Evolutionary conservation across 768 basidiomycete genomes (phyloP), one percentile per base, ranked within the genome.

Genomic region (Pleurotus eryngii): DNA sequence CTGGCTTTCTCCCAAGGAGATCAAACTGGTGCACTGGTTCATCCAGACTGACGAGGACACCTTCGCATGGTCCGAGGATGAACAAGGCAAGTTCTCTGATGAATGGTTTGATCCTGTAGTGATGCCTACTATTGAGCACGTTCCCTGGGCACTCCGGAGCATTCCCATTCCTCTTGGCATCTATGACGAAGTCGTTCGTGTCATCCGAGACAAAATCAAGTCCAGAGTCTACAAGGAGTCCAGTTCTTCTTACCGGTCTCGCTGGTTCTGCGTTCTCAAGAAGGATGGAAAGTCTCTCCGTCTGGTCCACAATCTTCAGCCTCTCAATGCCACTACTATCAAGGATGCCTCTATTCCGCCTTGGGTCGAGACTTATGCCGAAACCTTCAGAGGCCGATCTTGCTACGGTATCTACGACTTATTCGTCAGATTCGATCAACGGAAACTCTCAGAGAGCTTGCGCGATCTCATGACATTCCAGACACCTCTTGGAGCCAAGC

Each of bases 401-500:
- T 72, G 72, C 59, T 60, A 65, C 14, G 68, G 61, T 1, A 70
- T 70, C 39, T 56, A 74, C 11, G 73, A 75, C 40, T 57, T 76
- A 3, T 74, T 65, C 51, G 67, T 72, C 0, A 73, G 73, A 26
- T 77, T 72, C 57, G 72, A 79, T 48, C 68, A 73, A 24, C 58
- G 69, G 12, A 17, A 42, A 4, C 39, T 42, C 17, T 12, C 12
- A 8, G 61, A 62, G n/a, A 56, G 59, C 3, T 77, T 69, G n/a
- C n/a, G n/a, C n/a, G n/a, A 79, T 37, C 60, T 74, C 5, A 80
- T 76, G 0, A 75, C 73, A 0, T 81, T 80, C 61, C 68, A 73
- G 55, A 74, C 70, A 0, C 75, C 73, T 0, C 64, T 70, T 57
- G 55, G 71, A 20, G 58, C 66, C 0, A 57, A 65, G 11, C 60